These are phyloP conservation scores for Irpex sp. DNA, from an alignment of 1,284 basidiomycete genomes.

Conservation along the genomic window DNA sequence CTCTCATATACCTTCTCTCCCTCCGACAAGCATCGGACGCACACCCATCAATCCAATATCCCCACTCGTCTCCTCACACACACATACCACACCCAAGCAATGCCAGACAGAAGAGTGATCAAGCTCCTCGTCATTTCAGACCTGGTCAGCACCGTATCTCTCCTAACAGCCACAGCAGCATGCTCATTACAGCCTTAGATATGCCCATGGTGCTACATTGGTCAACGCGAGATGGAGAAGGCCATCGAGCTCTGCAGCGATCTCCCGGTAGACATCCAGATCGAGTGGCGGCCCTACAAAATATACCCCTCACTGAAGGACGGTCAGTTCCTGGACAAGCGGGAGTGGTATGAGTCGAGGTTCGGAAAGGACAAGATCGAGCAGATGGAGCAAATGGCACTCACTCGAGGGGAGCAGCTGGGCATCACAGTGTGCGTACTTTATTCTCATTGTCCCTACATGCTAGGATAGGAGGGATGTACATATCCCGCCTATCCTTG, in stretches of 20 bases:
- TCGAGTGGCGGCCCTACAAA: constrained; percentile 76
- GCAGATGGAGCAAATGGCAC: constrained; percentile 43
- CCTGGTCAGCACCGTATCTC: constrained; percentile 47
- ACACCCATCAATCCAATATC: not conserved
- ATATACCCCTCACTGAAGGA: constrained; percentile 50
- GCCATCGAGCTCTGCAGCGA: constrained; percentile 61
- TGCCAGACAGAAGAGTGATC: constrained; percentile 39
- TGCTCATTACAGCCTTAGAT: constrained; percentile 35
- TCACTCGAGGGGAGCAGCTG: constrained; percentile 51
- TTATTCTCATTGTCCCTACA: not conserved
- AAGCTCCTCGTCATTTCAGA: constrained; percentile 71
- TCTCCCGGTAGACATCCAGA: constrained; percentile 62
- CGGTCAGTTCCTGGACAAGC: constrained; percentile 42
- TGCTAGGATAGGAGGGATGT: not conserved
- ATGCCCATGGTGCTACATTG: constrained; percentile 75
- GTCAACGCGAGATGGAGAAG: constrained; percentile 64
- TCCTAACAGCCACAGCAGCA: constrained; percentile 11
- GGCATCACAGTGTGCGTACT: constrained; percentile 64
- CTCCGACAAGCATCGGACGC: constrained; percentile 3
- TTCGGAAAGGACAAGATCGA: constrained; percentile 58
- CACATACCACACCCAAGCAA: not conserved
- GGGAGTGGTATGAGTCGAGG: constrained; percentile 47
- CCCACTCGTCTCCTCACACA: constrained; percentile 1
- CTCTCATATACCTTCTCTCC: not conserved
- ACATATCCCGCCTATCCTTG: not conserved